phyloP scores from a whole-genome alignment of 176 grass and related monocot genomes.

The Triticum monococcum region DNA sequence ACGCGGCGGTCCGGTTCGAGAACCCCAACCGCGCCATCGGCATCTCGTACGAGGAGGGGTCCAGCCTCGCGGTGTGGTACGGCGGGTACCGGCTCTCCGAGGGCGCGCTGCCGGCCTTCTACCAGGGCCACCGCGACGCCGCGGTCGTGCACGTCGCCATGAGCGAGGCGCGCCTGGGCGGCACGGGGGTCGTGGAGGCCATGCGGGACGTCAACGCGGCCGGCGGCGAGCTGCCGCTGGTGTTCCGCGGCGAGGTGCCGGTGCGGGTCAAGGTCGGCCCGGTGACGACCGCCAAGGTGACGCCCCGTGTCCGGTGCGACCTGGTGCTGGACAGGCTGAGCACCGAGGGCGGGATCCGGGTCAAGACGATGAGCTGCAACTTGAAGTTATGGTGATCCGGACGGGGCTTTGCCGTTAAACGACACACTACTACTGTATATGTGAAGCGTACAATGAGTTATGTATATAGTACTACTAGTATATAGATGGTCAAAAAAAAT shows the following conservation, averaged over 20 bases:
- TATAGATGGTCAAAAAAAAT: too few relatives aligned
- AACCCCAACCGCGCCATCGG: conserved; percentile 52
- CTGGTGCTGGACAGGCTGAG: conserved; percentile 44
- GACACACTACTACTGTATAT: background rate
- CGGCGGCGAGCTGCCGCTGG: conserved; percentile 36
- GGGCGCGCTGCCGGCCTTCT: conserved; percentile 45
- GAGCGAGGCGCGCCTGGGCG: conserved; percentile 28
- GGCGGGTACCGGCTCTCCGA: conserved; percentile 17
- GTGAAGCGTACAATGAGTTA: background rate
- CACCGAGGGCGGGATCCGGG: conserved; percentile 19
- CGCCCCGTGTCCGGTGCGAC: conserved; percentile 28
- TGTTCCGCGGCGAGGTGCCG: conserved; percentile 44
- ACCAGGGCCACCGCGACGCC: conserved; percentile 43
- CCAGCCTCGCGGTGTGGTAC: conserved; percentile 38
- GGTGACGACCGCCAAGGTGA: conserved; percentile 31
- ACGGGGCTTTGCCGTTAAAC: background rate
- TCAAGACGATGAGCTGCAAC: conserved; percentile 45
- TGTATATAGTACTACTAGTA: too few relatives aligned
- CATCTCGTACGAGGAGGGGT: conserved; percentile 38
- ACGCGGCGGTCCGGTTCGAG: conserved; percentile 35
- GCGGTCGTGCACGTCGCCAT: conserved; percentile 37
- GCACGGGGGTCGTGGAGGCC: conserved; percentile 27
- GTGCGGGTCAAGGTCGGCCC: conserved; percentile 32
- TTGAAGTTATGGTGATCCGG: conserved; percentile 37
- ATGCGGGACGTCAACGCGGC: conserved; percentile 15